A percentile compares a stretch with the other conserved stretches of the same genome.
Conservation (phyloP, 306 rosid genomes). For the Pterocarpus macrocarpus region DNA sequence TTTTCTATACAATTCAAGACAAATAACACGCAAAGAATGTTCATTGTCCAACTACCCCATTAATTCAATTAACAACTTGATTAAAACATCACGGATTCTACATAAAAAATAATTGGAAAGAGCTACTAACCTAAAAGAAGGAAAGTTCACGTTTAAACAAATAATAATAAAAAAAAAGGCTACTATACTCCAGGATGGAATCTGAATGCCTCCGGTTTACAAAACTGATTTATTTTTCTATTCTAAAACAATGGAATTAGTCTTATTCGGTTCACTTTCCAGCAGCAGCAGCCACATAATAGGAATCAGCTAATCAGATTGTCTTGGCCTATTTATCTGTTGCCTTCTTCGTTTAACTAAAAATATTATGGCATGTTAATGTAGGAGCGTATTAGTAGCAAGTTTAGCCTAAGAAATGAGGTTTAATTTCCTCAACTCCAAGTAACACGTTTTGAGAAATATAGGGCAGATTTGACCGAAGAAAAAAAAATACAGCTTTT, state of each 20-base stretch:
- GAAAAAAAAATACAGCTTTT: too few relatives aligned
- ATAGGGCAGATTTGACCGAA: too few relatives aligned
- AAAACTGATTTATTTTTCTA: background rate
- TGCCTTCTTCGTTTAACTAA: too few relatives aligned
- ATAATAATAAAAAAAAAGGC: too few relatives aligned
- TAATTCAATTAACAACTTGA: constrained; percentile 4
- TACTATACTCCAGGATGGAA: background rate
- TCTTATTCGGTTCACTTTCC: too few relatives aligned
- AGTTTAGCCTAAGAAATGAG: too few relatives aligned
- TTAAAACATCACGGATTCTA: background rate
- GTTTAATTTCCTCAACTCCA: too few relatives aligned
- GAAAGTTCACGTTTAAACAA: background rate
- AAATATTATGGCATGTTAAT: too few relatives aligned
- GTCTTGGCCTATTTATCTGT: too few relatives aligned
- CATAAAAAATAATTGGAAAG: background rate
- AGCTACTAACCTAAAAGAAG: background rate
- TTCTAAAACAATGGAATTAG: background rate
- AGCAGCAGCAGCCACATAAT: too few relatives aligned
- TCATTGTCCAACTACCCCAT: background rate
- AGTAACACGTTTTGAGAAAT: background rate
- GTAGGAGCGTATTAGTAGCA: too few relatives aligned
- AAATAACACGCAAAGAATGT: constrained; percentile 9
- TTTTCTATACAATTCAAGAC: background rate
- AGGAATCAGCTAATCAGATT: too few relatives aligned
- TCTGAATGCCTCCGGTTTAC: background rate